These are phyloP conservation scores for Ophiostoma tasmaniense DNA, from an alignment of 2,329 filamentous ascomycete species.

Conservation along the genomic window DNA sequence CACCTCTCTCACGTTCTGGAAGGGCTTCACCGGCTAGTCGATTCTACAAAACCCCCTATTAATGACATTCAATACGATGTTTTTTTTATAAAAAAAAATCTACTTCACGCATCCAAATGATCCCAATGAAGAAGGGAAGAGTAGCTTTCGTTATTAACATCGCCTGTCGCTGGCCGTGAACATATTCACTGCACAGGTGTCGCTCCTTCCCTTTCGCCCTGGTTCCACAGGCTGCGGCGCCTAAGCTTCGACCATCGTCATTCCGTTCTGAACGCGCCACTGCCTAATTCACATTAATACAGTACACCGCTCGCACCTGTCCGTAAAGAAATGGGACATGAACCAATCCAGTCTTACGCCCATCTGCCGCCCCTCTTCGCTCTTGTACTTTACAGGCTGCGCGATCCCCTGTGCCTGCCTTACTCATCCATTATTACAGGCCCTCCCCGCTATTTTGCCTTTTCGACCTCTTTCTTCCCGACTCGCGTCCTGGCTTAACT, in stretches of 20 bases:
- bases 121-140: neutral
- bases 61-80: no score
- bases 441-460: slow-evolving; percentile 7
- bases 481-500: neutral
- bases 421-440: slow-evolving; percentile 3
- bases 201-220: neutral
- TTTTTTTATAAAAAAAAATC: no score
- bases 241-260: neutral
- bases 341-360: neutral
- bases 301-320: neutral
- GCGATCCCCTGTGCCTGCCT: neutral
- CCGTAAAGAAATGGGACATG: neutral
- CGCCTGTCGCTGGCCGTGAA: neutral
- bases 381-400: neutral
- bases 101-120: neutral
- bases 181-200: neutral
- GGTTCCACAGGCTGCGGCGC: neutral
- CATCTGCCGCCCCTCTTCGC: neutral
- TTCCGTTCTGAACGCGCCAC: neutral
- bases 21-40: neutral
- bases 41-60: no score
- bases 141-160: neutral
- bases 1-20: neutral
- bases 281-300: neutral
- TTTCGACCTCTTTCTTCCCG: slow-evolving; percentile 1